Base-by-base conservation (phyloP, 805 yeast species). In the Barnettozyma vustinii region DNA sequence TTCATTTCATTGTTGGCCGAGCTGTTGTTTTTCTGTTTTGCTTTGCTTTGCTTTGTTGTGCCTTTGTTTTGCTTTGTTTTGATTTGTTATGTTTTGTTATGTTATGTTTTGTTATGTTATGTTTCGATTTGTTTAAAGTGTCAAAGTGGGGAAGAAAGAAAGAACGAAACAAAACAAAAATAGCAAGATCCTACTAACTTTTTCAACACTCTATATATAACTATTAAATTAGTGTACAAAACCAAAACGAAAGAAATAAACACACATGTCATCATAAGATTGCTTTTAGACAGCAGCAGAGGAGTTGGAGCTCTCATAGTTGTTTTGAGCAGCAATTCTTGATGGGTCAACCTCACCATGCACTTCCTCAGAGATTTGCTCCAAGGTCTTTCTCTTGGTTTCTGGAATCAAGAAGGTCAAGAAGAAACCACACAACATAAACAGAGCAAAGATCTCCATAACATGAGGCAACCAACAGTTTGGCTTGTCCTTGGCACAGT, bases 401-500 rank as follows among this genome's bases (percentile, higher is more conserved):
- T 89, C 97, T 60, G 96, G 96, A 56, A 88, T 72, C 61, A 87
- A 75, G 47, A 85, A 65, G 13, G 94, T 69, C 39, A 81, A 67
- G 61, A 75, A 69, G 58, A 80, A 59, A 74, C 97, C 97, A 45
- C 83, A 57, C 71, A 89, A 75, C 97, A 89, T 89, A 79, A 89
- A 89, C 48, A 89, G 75, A 19, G 96, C 96, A 67, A 86, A 89
- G 66, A 89, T 88, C 74, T 89, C 90, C 95, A 89, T 88, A 57
- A 89, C 96, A 59, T 89, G 96, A 40, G 89, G 88, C 68, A 88
- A 77, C 84, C 80, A 88, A 81, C 96, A 88, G 72, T 81, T 79
- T 37, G 59, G 60, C 33, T 59, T 45, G 35, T 65, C 65, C 52
- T 78, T 66, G 35, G 88, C 72, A 80, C 96, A 89, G 54, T 80